Evolutionary conservation across 2,329 filamentous ascomycete genomes (phyloP).

Genomic region (Pseudogymnoascus sp.): DNA sequence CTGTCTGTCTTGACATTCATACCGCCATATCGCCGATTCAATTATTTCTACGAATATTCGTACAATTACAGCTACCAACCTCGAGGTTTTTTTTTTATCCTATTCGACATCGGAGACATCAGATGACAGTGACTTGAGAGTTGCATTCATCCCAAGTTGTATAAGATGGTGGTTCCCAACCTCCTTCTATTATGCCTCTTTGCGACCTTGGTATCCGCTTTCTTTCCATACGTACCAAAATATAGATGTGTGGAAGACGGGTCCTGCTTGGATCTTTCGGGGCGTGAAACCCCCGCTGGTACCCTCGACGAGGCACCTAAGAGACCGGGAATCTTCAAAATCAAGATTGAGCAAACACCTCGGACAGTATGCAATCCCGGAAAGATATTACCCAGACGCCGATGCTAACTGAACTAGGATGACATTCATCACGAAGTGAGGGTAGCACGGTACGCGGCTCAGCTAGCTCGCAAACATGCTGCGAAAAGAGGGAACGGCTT

Average conservation of each 20-base stretch:
- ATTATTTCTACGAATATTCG: conserved; percentile 3
- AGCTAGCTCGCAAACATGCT: conserved; percentile 16
- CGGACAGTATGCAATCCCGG: not conserved
- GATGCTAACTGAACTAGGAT: conserved; percentile 10
- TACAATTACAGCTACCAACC: not conserved
- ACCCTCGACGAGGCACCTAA: conserved; percentile 8
- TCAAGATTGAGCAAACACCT: conserved; percentile 11
- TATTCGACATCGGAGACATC: not conserved
- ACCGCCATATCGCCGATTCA: not conserved
- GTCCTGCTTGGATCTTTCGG: conserved; percentile 12
- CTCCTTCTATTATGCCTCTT: conserved; percentile 16
- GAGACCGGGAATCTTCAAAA: conserved; percentile 14
- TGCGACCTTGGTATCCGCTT: conserved; percentile 20
- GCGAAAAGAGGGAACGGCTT: conserved; percentile 22
- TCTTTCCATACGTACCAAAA: conserved; percentile 22
- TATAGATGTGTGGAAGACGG: conserved; percentile 21
- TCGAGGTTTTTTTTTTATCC: not conserved
- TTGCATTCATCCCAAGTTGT: conserved; percentile 3
- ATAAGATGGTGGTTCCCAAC: conserved; percentile 19
- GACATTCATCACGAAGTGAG: conserved; percentile 16
- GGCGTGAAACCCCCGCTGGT: not conserved
- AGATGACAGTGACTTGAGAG: not conserved
- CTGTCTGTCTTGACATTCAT: not conserved
- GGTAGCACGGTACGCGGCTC: conserved; percentile 18
- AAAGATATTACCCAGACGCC: not conserved